A percentile compares a stretch with the other conserved stretches of the same genome.
Evolutionary conservation across 495 filamentous ascomycete species (phyloP).

Genomic region (Lichenothelia convexa): DNA sequence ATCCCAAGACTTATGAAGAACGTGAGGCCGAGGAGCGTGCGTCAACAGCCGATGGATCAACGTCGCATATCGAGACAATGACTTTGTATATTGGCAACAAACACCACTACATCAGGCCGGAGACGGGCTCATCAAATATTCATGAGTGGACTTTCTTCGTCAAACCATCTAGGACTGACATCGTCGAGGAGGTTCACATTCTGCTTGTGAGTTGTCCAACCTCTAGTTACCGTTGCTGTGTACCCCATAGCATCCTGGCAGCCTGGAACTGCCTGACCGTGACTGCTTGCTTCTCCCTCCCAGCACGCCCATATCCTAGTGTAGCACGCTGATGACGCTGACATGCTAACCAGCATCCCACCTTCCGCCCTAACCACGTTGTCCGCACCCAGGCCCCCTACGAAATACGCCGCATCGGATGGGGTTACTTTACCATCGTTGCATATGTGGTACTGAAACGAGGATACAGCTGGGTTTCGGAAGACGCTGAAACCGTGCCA

Average conservation of each 20-base stretch:
- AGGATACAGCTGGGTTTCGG: constrained; percentile 10
- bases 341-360: constrained; percentile 16
- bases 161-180: constrained; percentile 7
- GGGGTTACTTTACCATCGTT: constrained; percentile 13
- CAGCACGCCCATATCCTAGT: no score
- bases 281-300: no score
- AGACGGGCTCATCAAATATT: constrained; percentile 3
- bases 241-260: no score
- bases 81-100: constrained; percentile 15
- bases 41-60: neutral
- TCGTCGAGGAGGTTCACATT: constrained; percentile 13
- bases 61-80: constrained; percentile 9
- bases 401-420: constrained; percentile 11
- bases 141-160: constrained; percentile 18
- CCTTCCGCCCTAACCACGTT: constrained; percentile 9
- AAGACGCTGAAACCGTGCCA: constrained; percentile 4
- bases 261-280: no score
- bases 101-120: constrained; percentile 5
- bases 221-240: no score
- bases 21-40: constrained; percentile 10
- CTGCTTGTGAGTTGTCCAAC: no score
- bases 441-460: constrained; percentile 8
- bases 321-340: no score
- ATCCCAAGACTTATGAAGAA: constrained; percentile 9
- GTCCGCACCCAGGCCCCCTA: constrained; percentile 10